Base-by-base conservation (phyloP, 495 filamentous ascomycete species). In the Aspergillus leporis region DNA sequence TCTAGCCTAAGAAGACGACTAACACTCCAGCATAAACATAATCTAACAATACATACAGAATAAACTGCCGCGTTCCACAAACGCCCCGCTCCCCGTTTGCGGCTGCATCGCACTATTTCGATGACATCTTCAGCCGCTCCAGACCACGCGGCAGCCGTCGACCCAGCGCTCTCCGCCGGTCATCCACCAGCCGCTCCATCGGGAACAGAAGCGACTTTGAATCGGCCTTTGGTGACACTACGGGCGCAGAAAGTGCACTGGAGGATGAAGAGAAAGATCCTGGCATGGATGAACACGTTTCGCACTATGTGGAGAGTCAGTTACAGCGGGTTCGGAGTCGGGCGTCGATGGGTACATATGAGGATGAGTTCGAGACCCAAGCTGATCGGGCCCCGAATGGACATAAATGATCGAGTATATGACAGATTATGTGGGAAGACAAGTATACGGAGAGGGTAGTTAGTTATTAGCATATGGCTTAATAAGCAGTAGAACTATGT, bases 61-160 rank as follows among this genome's bases (percentile, higher is more conserved):
- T 97, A 62, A 95, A 85, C 66, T 98, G 93, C 73, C 90, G 93
- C 63, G 83, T 97, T 23, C 93, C 93, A 0, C 91, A 96, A 69
- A 98, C 93, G 0, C 93, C 93, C 5, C 88, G 92, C 22, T 93
- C 90, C 12, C 93, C 93, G 23, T 83, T 86, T 12, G 83, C 85
- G 1, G 90, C 89, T 36, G 92, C 92, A 69, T 81, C 86, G 9
- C 92, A 97, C 71, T 97, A 97, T 76, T 98, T 98, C 66, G 93
- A 98, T 64, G 93, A 98, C 61, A 84, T 92, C 60, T 90, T 95
- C 75, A 84, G 85, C 23, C 76, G 71, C 30, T 67, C 69, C 21
- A 58, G 63, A 5, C 73, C 81, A 38, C 63, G 69, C 63, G 64
- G 74, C 32, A 65, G 64, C 53, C 74, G 73, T 41, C 75, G 75